A percentile compares a stretch with the other conserved stretches of the same genome.
Conservation (phyloP, 768 basidiomycete genomes). For the Pleurotus djamor region DNA sequence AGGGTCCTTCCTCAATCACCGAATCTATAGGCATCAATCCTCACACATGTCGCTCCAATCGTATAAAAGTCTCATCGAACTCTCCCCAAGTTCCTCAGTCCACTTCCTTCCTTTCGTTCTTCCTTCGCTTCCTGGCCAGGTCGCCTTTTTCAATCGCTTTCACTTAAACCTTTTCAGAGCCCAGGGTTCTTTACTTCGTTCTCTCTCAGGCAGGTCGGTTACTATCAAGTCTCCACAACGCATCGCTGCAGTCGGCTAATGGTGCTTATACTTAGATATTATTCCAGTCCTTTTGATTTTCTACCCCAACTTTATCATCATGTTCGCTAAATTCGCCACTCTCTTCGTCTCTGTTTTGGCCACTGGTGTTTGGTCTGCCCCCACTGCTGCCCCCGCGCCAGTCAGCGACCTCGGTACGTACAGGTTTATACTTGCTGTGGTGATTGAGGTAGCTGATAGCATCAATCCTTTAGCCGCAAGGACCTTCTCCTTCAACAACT, state of each 20-base stretch:
- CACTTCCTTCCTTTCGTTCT: slow-evolving; percentile 19
- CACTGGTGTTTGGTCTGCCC: slow-evolving; percentile 25
- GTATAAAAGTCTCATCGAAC: slow-evolving; percentile 15
- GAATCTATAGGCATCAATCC: not conserved
- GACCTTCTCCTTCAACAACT: slow-evolving; percentile 30
- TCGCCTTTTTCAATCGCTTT: slow-evolving; percentile 34
- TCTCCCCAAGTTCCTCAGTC: slow-evolving; percentile 10
- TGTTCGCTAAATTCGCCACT: slow-evolving; percentile 37
- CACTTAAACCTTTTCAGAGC: slow-evolving; percentile 19
- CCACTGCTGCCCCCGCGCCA: slow-evolving; percentile 18
- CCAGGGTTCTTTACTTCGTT: slow-evolving; percentile 27
- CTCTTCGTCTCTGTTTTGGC: slow-evolving; percentile 28
- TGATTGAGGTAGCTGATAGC: not conserved
- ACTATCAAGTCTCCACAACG: slow-evolving; percentile 12
- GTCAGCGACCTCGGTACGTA: slow-evolving; percentile 23
- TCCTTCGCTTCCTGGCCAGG: slow-evolving; percentile 30
- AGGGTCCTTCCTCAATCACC: not conserved
- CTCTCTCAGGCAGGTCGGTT: slow-evolving; percentile 10
- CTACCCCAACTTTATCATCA: slow-evolving; percentile 15
- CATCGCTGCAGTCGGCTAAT: slow-evolving; percentile 11
- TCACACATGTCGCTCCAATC: not conserved
- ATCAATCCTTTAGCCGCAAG: slow-evolving; percentile 10
- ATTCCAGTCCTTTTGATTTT: slow-evolving; percentile 12
- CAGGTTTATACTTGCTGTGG: not conserved
- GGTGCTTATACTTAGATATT: not conserved